Percentiles rank a stretch among this genome's conserved stretches.
These are phyloP conservation scores for fission yeast (Schizosaccharomyces pombe) DNA, from an alignment of 805 yeast genomes.

Conservation along the genomic window DNA sequence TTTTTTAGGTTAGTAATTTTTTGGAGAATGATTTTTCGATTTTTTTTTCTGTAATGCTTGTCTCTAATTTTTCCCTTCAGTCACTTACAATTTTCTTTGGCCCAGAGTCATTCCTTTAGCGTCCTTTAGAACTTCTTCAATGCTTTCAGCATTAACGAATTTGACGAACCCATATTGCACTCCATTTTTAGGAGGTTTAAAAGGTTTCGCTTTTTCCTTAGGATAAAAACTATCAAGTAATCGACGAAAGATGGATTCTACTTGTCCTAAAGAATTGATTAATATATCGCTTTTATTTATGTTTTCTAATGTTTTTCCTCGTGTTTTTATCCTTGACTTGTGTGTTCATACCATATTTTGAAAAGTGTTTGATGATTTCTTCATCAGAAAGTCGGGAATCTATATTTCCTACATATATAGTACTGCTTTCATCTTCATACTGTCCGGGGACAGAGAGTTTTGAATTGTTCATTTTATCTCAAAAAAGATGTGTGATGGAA, in stretches of 20 bases:
- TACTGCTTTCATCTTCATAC: background rate
- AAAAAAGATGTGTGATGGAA: background rate
- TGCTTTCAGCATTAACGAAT: constrained; percentile 6
- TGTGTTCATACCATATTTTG: constrained; percentile 2
- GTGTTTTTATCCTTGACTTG: background rate
- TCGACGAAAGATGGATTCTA: background rate
- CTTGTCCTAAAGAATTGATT: background rate
- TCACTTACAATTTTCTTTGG: constrained; percentile 6
- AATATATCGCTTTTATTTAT: background rate
- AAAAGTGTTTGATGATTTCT: background rate
- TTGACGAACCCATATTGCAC: constrained; percentile 7
- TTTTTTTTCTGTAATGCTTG: too few relatives aligned
- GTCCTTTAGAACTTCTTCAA: constrained; percentile 6
- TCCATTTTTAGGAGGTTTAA: background rate
- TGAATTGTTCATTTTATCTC: background rate
- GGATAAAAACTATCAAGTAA: constrained; percentile 2
- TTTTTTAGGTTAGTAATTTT: background rate
- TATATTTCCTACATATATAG: constrained; percentile 1
- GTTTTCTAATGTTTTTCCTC: background rate
- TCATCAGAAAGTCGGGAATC: constrained; percentile 1
- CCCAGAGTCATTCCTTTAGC: constrained; percentile 7
- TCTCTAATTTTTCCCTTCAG: too few relatives aligned
- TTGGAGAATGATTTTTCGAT: too few relatives aligned
- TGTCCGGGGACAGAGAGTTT: background rate
- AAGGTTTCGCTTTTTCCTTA: background rate